Evolutionary conservation across 2,329 filamentous ascomycete genomes (phyloP), one percentile per base, ranked within the genome.

Genomic region (Taxawa tesnikishii): DNA sequence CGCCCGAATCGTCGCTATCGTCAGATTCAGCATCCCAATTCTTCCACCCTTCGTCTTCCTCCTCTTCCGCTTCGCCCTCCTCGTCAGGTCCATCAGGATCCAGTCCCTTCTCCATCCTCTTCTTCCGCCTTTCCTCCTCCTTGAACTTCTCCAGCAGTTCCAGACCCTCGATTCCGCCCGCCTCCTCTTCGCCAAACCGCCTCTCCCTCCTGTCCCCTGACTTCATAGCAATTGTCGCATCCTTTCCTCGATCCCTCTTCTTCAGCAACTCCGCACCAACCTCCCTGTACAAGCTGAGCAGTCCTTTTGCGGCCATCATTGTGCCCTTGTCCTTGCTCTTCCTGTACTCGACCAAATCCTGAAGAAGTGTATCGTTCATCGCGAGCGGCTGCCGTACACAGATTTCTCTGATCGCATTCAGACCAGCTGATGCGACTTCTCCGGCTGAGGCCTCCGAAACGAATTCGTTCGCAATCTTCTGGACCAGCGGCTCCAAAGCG

Each of bases 311-410:
- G 6, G 90, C 90, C 90, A 98, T 96, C 73, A 93, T 87, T n/a
- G 90, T 83, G 38, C 88, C 87, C 65, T 96, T 98, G 52, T 98
- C 90, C 54, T 98, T 98, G 52, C 83, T 93, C 65, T 92, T 94
- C 38, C 83, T 75, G 60, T 98, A 96, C 64, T 90, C 81, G 7
- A 96, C 85, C 32, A 98, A 62, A 64, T 98, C 90, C 55, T 98
- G 88, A 17, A 98, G 62, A n/a, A 98, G 62, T 0, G 87, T 94
- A 43, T 96, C 87, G 31, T 76, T 85, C 82, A 98, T 96, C 5
- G 87, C 87, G n/a, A 96, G 64, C 2, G 90, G 88, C 50, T 98
- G 90, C 41, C 90, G 73, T 3, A 78, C 79, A 55, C 88, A 94
- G 15, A 98, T 83, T 51, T 98, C 90, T 31, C 90, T 76, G 43